These are phyloP conservation scores for Euphorbia peplus DNA, from an alignment of 345 rosid species.

Conservation along the genomic window DNA sequence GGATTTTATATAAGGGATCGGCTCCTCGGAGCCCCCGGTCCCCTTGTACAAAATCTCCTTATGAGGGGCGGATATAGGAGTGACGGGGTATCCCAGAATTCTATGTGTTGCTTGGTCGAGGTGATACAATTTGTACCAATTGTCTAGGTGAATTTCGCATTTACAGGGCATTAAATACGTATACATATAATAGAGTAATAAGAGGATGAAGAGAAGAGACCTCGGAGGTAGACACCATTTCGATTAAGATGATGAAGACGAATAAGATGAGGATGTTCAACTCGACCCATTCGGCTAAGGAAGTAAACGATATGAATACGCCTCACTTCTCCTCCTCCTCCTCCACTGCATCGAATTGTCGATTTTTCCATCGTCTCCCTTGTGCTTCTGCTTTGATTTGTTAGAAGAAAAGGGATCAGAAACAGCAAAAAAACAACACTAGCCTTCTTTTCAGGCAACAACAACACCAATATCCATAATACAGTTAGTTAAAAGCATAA, in stretches of 20 bases:
- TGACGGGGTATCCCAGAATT: too few relatives aligned
- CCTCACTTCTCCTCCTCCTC: constrained; percentile 51
- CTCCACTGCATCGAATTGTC: too few relatives aligned
- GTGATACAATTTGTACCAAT: too few relatives aligned
- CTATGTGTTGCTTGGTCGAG: too few relatives aligned
- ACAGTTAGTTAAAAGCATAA: background rate
- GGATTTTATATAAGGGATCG: too few relatives aligned
- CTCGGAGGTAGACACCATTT: constrained; percentile 62
- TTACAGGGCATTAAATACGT: too few relatives aligned
- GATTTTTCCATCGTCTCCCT: constrained; percentile 9
- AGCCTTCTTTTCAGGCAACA: background rate
- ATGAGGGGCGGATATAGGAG: too few relatives aligned
- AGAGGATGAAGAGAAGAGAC: constrained; percentile 17
- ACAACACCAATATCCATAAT: too few relatives aligned
- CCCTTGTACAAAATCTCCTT: too few relatives aligned
- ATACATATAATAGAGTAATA: background rate
- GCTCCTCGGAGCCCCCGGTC: too few relatives aligned
- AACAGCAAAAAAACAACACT: background rate
- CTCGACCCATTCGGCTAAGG: constrained; percentile 47
- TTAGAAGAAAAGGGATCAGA: background rate
- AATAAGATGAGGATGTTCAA: constrained; percentile 77
- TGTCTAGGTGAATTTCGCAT: too few relatives aligned
- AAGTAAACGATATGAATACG: constrained; percentile 64
- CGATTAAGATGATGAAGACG: constrained; percentile 48
- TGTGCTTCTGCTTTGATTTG: background rate